Conservation (phyloP, 2,329 filamentous ascomycete species). For the Dichotomopilus funicola region DNA sequence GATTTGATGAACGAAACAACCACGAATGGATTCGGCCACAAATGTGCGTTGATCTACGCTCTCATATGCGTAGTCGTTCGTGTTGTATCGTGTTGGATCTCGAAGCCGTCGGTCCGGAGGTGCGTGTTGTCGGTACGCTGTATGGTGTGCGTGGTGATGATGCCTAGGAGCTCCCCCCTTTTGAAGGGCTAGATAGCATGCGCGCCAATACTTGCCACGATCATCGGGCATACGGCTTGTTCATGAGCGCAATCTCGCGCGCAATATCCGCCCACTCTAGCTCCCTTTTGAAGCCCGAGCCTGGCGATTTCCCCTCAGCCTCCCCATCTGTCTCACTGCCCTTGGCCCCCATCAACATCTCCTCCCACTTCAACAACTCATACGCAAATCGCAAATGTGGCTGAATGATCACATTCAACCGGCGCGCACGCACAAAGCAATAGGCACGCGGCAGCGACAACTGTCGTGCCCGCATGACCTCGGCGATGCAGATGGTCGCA, state of each 20-base stretch:
- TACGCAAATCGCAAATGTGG: constrained; percentile 93
- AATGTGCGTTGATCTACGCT: no score
- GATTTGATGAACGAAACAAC: no score
- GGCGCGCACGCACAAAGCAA: constrained; percentile 86
- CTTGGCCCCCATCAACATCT: constrained; percentile 48
- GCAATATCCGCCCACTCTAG: constrained; percentile 87
- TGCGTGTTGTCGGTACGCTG: no score
- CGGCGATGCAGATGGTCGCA: constrained; percentile 97
- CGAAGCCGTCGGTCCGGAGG: no score
- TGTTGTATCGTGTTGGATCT: no score
- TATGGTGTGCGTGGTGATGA: no score
- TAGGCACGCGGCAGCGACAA: constrained; percentile 89
- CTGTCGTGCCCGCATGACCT: constrained; percentile 79
- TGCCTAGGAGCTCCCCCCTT: no score
- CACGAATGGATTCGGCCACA: no score
- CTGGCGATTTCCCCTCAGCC: constrained; percentile 30
- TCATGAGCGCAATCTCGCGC: constrained; percentile 91
- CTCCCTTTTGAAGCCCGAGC: constrained; percentile 57
- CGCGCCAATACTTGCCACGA: no score
- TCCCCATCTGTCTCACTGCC: neutral
- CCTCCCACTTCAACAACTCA: constrained; percentile 94
- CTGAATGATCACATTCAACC: constrained; percentile 96
- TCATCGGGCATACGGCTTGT: constrained; percentile 73
- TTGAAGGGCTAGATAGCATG: no score
- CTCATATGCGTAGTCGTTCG: no score